phyloP scores from a whole-genome alignment of 805 yeast genomes.

The Scheffersomyces lignosus region DNA sequence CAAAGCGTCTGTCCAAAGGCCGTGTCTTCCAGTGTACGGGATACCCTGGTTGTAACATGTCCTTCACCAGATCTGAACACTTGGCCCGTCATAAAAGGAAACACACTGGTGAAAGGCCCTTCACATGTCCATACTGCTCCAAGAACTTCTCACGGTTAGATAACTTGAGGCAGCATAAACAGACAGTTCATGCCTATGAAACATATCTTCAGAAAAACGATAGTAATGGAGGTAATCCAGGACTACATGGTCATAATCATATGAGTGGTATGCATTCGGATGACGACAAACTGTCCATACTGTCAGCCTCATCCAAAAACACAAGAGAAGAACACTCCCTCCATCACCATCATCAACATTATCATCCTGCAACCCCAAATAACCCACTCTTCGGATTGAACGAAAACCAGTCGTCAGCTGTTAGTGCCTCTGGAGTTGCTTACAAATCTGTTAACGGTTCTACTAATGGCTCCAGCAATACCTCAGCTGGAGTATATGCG shows the following conservation, averaged over 20 bases:
- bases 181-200: slow-evolving; percentile 58
- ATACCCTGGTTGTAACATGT: slow-evolving; percentile 82
- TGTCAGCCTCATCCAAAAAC: not conserved
- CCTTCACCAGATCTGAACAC: slow-evolving; percentile 89
- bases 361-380: slow-evolving; percentile 12
- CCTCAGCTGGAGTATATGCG: too few species aligned
- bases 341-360: not conserved
- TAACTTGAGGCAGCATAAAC: slow-evolving; percentile 87
- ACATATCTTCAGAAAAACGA: slow-evolving; percentile 15
- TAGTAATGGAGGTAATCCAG: not conserved
- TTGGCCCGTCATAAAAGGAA: slow-evolving; percentile 88
- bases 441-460: too few species aligned
- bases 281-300: not conserved
- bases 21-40: slow-evolving; percentile 83
- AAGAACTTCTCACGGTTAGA: slow-evolving; percentile 82
- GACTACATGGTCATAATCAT: too few species aligned
- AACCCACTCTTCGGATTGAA: slow-evolving; percentile 7
- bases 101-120: slow-evolving; percentile 94
- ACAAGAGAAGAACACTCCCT: not conserved
- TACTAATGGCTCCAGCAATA: too few species aligned
- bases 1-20: slow-evolving; percentile 50
- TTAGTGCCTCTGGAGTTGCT: too few species aligned
- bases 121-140: slow-evolving; percentile 79
- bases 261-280: too few species aligned
- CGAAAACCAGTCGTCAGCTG: too few species aligned